phyloP scores from a whole-genome alignment of 2,329 filamentous ascomycete genomes.

The Alternaria sp. region DNA sequence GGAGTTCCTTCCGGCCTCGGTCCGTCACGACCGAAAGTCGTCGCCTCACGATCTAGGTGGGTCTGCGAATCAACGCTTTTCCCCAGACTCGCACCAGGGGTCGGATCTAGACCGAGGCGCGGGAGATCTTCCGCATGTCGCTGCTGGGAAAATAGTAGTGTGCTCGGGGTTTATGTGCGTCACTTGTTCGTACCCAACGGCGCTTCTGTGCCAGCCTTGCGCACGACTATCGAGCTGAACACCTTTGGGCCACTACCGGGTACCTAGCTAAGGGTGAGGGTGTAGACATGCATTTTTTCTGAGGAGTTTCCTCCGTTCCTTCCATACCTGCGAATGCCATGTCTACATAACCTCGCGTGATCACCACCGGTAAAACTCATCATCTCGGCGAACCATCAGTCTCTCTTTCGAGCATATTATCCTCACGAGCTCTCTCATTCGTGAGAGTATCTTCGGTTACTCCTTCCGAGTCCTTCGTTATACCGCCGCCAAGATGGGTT shows the following conservation, averaged over 20 bases:
- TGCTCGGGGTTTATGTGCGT: not conserved
- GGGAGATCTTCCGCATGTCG: not conserved
- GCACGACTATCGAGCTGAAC: not conserved
- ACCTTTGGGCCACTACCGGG: not conserved
- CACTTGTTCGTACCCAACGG: not conserved
- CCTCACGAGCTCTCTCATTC: not conserved
- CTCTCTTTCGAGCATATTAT: not conserved
- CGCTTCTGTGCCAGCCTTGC: not conserved
- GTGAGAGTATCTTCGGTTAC: not conserved
- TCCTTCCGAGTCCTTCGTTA: not conserved
- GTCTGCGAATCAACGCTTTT: not conserved
- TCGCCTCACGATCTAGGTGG: not conserved
- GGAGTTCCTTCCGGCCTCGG: not conserved
- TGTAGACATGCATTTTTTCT: not conserved
- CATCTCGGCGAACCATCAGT: not conserved
- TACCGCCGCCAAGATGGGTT: conserved; percentile 1
- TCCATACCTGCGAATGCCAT: not conserved
- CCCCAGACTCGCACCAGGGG: not conserved
- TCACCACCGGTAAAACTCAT: not conserved
- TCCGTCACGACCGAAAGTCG: not conserved
- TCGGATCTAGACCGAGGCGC: not conserved
- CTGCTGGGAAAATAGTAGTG: not conserved
- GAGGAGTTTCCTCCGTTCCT: not conserved
- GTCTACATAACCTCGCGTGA: not conserved
- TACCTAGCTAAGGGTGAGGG: not conserved